Base-by-base conservation (phyloP, 305 asterid species). In the Coffea humblotiana region DNA sequence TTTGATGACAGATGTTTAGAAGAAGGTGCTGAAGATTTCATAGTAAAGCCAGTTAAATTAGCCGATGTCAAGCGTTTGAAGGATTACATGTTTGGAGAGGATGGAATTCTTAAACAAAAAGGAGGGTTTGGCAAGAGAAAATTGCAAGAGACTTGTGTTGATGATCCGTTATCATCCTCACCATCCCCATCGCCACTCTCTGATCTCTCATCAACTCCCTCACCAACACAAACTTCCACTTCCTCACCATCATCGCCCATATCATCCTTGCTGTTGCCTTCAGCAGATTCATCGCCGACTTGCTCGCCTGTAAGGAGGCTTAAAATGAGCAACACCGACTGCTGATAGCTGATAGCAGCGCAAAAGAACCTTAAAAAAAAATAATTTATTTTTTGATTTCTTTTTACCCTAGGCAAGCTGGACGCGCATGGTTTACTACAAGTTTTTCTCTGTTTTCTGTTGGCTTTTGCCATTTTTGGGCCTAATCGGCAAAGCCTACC, bases 21-120 rank as follows among this genome's bases (percentile, higher is more conserved):
- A 84, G 98, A 95, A 88, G 98, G 98, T 0, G 98, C 98, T 1
- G 97, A 95, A 81, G 98, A 95, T 82, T 95, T 93, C 84, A 88
- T 95, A 77, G 96, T 93, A 60, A 95, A 95, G 86, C 98, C 98
- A 0, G 98, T 95, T 21, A 90, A 91, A 79, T 71, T 95, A 63
- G 70, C 95, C 0, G 98, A 95, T 45, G 97, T 95, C 3, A 84
- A 88, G 66, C 92, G 98, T 8, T 86, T 95, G 83, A 95, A 95
- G 86, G 88, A 65, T 71, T 87, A 80, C 79, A 91, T 95, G 98
- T 91, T 93, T 81, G 94, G 96, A 0, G 97, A 89, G 73, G 94
- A 91, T 7, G 79, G 85, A 63, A 78, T 72, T 18, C 75, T 69
- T 56, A 82, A 25, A 72, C 86, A 80, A 52, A 89, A 88, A 1